Evolutionary conservation across 228 moss, liverwort and hornwort species (phyloP), one percentile per base, ranked within the genome.

Genomic region (Sphagnum fallax): DNA sequence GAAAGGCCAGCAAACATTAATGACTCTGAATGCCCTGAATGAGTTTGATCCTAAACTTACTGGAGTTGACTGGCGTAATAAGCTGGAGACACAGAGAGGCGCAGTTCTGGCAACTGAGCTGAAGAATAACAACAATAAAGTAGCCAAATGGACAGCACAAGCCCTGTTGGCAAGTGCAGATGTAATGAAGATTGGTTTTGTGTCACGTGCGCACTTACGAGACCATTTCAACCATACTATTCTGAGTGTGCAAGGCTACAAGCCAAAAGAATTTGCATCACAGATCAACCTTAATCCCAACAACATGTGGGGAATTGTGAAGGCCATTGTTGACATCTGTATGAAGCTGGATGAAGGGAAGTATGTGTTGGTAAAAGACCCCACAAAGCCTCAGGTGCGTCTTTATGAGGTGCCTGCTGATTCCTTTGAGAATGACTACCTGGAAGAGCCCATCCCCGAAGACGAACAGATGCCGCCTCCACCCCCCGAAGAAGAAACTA

Each of bases 291-390:
- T 93, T 4, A 93, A 87, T 72, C 86, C 88, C 52, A 93, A 93
- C 79, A 93, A 90, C 78, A 93, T 93, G 90, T 93, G 93, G 93
- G 93, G 93, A 60, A 93, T 93, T 53, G 71, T 93, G 49, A 93
- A 93, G 79, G 78, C 84, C n/a, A 62, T 88, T 4, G 84, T 88
- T 0, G 88, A 88, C 71, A 80, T 84, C 9, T 88, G 88, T 71
- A 88, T 88, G 88, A 84, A 88, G 80, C 82, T 88, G 32, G 82
- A 80, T 12, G 88, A 88, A 76, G 88, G 88, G 51, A 88, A 88
- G 74, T 88, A 84, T 69, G 81, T 88, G 15, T 72, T 88, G 47
- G 88, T 88, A 64, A 88, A 88, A 65, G 88, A 88, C 71, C 88
- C 88, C 10, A 88, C 82, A 48, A 88, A 88, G 69, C 75, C 84